Evolutionary conservation across 257 asterid genomes (phyloP).

Genomic region (Verbascum thapsus): DNA sequence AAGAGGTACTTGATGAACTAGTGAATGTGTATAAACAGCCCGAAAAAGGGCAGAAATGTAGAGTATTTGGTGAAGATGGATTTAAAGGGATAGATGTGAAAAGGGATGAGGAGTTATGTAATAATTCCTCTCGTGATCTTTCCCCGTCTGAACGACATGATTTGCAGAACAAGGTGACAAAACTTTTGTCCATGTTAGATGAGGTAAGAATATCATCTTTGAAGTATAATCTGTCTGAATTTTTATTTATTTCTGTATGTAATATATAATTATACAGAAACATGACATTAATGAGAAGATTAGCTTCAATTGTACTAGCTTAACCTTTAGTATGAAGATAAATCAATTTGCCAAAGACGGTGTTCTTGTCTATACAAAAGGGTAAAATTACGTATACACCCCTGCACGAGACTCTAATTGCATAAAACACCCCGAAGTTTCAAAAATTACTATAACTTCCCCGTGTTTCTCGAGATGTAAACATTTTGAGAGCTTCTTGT

Average conservation of each 20-base stretch:
- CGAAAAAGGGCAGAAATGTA: conserved; percentile 33
- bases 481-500: not conserved
- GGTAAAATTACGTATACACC: no score
- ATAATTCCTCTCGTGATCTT: conserved; percentile 37
- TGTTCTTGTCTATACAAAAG: no score
- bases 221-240: not conserved
- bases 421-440: no score
- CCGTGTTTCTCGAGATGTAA: no score
- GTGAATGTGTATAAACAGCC: conserved; percentile 44
- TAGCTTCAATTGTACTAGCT: no score
- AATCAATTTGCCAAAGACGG: not conserved
- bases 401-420: no score
- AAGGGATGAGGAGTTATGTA: conserved; percentile 36
- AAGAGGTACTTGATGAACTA: conserved; percentile 62
- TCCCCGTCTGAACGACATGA: conserved; percentile 56
- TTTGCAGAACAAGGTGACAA: conserved; percentile 59
- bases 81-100: conserved; percentile 37
- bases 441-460: no score
- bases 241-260: not conserved
- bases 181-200: conserved; percentile 58
- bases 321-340: not conserved
- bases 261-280: no score
- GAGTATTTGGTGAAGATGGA: conserved; percentile 34
- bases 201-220: conserved; percentile 46
- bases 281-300: no score